Conservation (phyloP, 441 rosid species). For the Gossypium trilobum region DNA sequence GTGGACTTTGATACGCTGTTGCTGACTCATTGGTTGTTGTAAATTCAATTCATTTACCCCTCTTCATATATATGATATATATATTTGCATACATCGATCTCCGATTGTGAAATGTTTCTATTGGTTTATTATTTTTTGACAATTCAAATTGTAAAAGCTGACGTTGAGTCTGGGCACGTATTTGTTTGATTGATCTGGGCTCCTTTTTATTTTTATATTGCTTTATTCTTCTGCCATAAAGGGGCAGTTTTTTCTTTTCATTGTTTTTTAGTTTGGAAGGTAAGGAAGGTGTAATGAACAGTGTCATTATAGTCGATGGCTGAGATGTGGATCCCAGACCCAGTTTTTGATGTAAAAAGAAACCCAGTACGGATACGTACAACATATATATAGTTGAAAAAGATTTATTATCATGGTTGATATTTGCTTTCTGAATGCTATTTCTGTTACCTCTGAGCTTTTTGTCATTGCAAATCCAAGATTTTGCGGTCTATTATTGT, state of each 20-base stretch:
- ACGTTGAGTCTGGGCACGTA: slow-evolving; percentile 21
- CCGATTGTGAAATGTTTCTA: slow-evolving; percentile 27
- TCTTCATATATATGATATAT: not conserved
- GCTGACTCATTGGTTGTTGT: slow-evolving; percentile 25
- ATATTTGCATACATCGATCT: slow-evolving; percentile 12
- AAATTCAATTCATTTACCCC: slow-evolving; percentile 24
- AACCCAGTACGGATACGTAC: slow-evolving; percentile 11
- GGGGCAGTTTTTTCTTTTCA: slow-evolving; percentile 24
- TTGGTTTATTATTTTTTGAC: slow-evolving; percentile 30
- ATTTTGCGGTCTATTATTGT: not conserved
- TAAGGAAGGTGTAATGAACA: slow-evolving; percentile 15
- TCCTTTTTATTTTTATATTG: slow-evolving; percentile 5
- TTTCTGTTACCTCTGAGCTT: not conserved
- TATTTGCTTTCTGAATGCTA: not conserved
- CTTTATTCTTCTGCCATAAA: slow-evolving; percentile 21
- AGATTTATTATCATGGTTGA: slow-evolving; percentile 6
- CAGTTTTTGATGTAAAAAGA: slow-evolving; percentile 35
- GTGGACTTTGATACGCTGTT: slow-evolving; percentile 9
- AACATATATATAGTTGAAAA: slow-evolving; percentile 12
- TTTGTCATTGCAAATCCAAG: not conserved
- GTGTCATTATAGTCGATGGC: slow-evolving; percentile 26
- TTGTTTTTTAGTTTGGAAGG: slow-evolving; percentile 18
- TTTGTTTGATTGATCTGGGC: slow-evolving; percentile 23
- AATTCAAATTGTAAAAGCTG: slow-evolving; percentile 31
- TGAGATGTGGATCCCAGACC: slow-evolving; percentile 26